Conservation (phyloP, 495 filamentous ascomycete species). For the Aspergillus sparsus region DNA sequence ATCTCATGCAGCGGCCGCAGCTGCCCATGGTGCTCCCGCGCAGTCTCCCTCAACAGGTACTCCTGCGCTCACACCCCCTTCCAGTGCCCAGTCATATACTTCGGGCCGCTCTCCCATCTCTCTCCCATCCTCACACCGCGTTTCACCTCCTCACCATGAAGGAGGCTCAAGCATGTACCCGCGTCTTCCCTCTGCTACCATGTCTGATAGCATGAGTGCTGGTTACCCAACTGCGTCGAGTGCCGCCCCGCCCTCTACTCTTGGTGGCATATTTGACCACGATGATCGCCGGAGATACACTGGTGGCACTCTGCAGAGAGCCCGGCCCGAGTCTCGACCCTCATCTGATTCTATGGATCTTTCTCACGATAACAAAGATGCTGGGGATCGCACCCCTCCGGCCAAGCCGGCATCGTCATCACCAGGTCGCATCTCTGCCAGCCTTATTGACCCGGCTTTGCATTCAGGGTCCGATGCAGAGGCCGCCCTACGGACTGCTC, state of each 20-base stretch:
- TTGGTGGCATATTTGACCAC: slow-evolving; percentile 78
- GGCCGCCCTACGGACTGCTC: slow-evolving; percentile 45
- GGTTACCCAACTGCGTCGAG: slow-evolving; percentile 64
- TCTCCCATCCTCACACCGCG: slow-evolving; percentile 54
- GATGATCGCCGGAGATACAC: slow-evolving; percentile 84
- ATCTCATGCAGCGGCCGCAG: slow-evolving; percentile 57
- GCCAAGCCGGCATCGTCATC: slow-evolving; percentile 45
- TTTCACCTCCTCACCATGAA: slow-evolving; percentile 62
- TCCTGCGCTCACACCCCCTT: slow-evolving; percentile 86
- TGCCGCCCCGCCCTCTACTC: slow-evolving; percentile 71
- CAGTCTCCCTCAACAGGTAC: slow-evolving; percentile 60
- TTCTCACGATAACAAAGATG: slow-evolving; percentile 51
- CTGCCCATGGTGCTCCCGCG: slow-evolving; percentile 55
- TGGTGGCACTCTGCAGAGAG: slow-evolving; percentile 81
- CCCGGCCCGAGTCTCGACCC: slow-evolving; percentile 49
- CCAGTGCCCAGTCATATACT: slow-evolving; percentile 80
- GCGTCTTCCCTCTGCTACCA: slow-evolving; percentile 71
- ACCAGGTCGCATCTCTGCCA: slow-evolving; percentile 48
- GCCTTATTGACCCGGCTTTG: slow-evolving; percentile 57
- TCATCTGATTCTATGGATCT: slow-evolving; percentile 55
- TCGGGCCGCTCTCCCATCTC: slow-evolving; percentile 83
- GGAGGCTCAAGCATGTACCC: slow-evolving; percentile 77
- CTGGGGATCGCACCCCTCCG: slow-evolving; percentile 47
- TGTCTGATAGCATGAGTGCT: slow-evolving; percentile 52
- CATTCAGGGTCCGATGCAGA: slow-evolving; percentile 43